Percentiles rank a stretch among this genome's conserved stretches.
These are phyloP conservation scores for Dendrocalamus sinicus DNA, from an alignment of 176 grass and related monocot genomes.

Conservation along the genomic window DNA sequence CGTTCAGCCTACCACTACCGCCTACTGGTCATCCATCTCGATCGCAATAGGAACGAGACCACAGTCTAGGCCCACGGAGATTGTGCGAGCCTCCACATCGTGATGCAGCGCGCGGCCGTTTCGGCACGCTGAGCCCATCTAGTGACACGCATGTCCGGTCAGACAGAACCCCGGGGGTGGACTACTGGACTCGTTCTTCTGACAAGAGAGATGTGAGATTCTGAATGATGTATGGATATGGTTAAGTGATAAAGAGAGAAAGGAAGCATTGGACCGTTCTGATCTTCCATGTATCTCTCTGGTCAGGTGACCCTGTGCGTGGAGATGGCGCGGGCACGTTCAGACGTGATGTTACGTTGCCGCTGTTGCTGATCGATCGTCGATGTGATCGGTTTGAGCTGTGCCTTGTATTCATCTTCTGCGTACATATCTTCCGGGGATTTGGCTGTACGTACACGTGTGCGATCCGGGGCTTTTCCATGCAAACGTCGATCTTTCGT, in stretches of 20 bases:
- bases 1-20: neutral
- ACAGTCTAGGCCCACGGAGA: conserved; percentile 27
- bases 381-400: neutral
- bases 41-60: conserved; percentile 39
- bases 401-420: neutral
- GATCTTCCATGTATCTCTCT: neutral
- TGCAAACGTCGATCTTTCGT: neutral
- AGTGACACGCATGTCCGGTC: neutral
- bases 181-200: neutral
- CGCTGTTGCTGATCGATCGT: neutral
- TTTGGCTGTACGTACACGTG: conserved; percentile 54
- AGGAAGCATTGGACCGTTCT: conserved; percentile 41
- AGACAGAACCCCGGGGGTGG: neutral
- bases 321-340: conserved; percentile 47
- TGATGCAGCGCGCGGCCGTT: neutral
- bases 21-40: conserved; percentile 18
- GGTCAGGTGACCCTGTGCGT: conserved; percentile 30
- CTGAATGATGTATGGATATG: neutral
- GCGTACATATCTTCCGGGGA: conserved; percentile 6
- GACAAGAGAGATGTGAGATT: conserved; percentile 11
- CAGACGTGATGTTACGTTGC: conserved; percentile 35
- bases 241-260: neutral
- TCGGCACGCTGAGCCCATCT: neutral
- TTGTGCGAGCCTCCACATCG: conserved; percentile 27
- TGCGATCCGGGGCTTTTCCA: neutral